These are phyloP conservation scores for Colletotrichum musicola DNA, from an alignment of 2,329 filamentous ascomycete species.

Conservation along the genomic window DNA sequence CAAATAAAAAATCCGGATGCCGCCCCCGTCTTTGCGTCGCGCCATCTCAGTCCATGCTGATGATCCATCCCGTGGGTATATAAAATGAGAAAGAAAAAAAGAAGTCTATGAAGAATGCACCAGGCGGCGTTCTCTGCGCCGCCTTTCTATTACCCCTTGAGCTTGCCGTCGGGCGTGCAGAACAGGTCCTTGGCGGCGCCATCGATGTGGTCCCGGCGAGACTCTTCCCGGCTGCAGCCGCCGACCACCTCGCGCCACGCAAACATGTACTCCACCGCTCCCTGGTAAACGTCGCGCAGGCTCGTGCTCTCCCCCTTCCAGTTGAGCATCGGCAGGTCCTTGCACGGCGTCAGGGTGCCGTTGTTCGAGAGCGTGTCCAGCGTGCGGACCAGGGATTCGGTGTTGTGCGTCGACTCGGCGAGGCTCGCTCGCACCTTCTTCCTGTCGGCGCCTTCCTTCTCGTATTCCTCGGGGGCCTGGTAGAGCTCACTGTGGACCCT, in stretches of 20 bases:
- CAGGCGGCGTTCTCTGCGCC: too few species aligned
- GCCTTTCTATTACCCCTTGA: slow-evolving; percentile 48
- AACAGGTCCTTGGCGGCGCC: slow-evolving; percentile 72
- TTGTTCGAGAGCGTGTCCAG: slow-evolving; percentile 61
- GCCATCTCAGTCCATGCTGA: slow-evolving; percentile 16
- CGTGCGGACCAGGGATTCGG: slow-evolving; percentile 56
- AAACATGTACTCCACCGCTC: slow-evolving; percentile 65
- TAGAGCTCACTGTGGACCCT: slow-evolving; percentile 83
- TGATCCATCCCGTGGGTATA: slow-evolving; percentile 36
- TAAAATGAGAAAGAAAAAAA: slow-evolving; percentile 4
- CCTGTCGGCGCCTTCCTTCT: slow-evolving; percentile 43
- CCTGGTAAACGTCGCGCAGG: slow-evolving; percentile 54
- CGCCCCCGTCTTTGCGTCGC: neutral
- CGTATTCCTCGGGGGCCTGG: slow-evolving; percentile 77
- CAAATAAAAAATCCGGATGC: slow-evolving; percentile 15
- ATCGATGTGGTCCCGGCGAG: slow-evolving; percentile 45
- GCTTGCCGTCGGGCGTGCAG: slow-evolving; percentile 55
- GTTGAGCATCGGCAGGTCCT: slow-evolving; percentile 69
- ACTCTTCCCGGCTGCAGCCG: slow-evolving; percentile 65
- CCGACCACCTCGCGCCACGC: slow-evolving; percentile 75
- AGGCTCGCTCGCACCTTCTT: slow-evolving; percentile 43
- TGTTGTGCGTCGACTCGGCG: slow-evolving; percentile 41
- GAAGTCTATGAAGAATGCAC: slow-evolving; percentile 18
- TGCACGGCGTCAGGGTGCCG: slow-evolving; percentile 58
- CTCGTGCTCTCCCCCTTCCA: slow-evolving; percentile 70